Evolutionary conservation across 2,329 filamentous ascomycete species (phyloP).

Genomic region (Fusarium heterosporum): DNA sequence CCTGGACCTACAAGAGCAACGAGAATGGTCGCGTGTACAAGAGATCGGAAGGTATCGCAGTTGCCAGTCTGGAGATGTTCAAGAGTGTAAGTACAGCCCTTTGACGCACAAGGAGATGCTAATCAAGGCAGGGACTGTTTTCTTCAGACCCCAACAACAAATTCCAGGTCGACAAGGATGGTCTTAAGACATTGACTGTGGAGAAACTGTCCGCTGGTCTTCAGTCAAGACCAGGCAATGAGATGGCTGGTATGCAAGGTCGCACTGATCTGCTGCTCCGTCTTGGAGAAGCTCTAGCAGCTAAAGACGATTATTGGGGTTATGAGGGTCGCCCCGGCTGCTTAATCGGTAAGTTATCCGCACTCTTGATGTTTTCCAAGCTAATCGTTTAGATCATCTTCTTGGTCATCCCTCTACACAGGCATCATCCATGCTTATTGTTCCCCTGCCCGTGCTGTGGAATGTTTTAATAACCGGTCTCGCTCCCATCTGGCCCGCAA

Average conservation of each 20-base stretch:
- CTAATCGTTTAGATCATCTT: slow-evolving; percentile 78
- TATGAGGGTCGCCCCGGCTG: slow-evolving; percentile 87
- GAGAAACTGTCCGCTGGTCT: slow-evolving; percentile 82
- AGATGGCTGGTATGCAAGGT: slow-evolving; percentile 86
- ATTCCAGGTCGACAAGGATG: slow-evolving; percentile 88
- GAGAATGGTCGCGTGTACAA: slow-evolving; percentile 86
- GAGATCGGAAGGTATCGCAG: slow-evolving; percentile 88
- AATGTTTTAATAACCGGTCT: slow-evolving; percentile 89
- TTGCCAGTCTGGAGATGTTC: slow-evolving; percentile 87
- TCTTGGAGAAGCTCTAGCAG: slow-evolving; percentile 77
- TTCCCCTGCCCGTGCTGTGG: slow-evolving; percentile 90
- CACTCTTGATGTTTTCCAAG: background rate
- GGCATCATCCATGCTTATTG: slow-evolving; percentile 87
- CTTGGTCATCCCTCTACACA: slow-evolving; percentile 90
- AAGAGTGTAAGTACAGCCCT: slow-evolving; percentile 67
- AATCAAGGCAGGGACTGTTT: slow-evolving; percentile 73
- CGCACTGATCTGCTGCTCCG: slow-evolving; percentile 82
- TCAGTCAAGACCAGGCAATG: slow-evolving; percentile 84
- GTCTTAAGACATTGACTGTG: slow-evolving; percentile 78
- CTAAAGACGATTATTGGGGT: slow-evolving; percentile 87
- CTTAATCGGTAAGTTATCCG: slow-evolving; percentile 78
- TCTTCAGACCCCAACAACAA: slow-evolving; percentile 85
- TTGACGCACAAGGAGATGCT: slow-evolving; percentile 25
- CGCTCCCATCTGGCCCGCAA: slow-evolving; percentile 86
- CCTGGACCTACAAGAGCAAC: slow-evolving; percentile 92